A percentile compares a stretch with the other conserved stretches of the same genome.
Conservation (phyloP, 2,329 filamentous ascomycete genomes). For the Penicillium sp. region DNA sequence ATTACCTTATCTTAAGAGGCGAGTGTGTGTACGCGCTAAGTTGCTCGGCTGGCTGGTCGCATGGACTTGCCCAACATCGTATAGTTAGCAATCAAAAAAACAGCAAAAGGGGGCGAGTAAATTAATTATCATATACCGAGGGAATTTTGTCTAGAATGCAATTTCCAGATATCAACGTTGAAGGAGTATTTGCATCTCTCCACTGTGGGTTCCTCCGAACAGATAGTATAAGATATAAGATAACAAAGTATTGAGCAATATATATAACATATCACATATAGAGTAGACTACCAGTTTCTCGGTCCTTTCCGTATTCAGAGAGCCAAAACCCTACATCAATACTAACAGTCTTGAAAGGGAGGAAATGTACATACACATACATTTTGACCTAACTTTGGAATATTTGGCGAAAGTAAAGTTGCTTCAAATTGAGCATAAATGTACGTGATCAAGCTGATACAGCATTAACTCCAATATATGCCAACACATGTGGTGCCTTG, state of each 20-base stretch:
- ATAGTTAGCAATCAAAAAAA: background rate
- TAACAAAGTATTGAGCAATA: background rate
- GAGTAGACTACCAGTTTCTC: background rate
- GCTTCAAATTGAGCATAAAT: background rate
- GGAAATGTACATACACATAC: background rate
- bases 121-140: background rate
- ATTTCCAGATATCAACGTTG: background rate
- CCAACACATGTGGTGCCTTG: background rate
- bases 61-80: slow-evolving; percentile 18
- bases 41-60: slow-evolving; percentile 1
- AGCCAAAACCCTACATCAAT: no score
- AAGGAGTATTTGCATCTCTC: background rate
- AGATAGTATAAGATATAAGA: background rate
- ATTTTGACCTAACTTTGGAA: background rate
- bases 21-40: background rate
- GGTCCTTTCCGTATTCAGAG: background rate
- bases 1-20: background rate
- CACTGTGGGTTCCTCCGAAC: background rate
- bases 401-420: background rate
- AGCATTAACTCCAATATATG: background rate
- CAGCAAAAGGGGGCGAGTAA: no score
- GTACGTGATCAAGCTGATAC: background rate
- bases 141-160: background rate
- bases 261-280: background rate
- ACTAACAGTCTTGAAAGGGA: no score